phyloP scores from a whole-genome alignment of 2,329 filamentous ascomycete genomes.

The Chalaropsis ovoidea region DNA sequence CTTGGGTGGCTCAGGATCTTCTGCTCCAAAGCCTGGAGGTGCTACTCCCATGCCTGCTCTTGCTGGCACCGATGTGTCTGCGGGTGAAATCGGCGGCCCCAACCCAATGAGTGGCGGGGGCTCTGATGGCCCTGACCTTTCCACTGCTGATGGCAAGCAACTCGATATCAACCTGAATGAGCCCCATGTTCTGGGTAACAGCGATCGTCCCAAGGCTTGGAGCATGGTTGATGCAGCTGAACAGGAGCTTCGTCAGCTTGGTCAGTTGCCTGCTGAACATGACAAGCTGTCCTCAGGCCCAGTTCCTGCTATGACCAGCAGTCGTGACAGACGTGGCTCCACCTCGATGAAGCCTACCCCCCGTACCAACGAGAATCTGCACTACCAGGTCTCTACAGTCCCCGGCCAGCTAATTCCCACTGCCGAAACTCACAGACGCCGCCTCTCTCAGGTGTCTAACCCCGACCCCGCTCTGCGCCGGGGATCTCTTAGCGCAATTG shows the following conservation, averaged over 20 bases:
- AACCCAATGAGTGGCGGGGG: not conserved
- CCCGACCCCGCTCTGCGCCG: constrained; percentile 9
- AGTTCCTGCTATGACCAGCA: not conserved
- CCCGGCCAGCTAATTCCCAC: constrained; percentile 23
- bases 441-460: constrained; percentile 16
- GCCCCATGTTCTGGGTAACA: constrained; percentile 19
- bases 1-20: not conserved
- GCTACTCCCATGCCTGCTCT: constrained; percentile 5
- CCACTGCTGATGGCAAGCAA: constrained; percentile 3
- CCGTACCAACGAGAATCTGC: constrained; percentile 15
- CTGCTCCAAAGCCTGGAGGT: not conserved
- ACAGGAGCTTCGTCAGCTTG: constrained; percentile 43
- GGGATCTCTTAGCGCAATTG: not conserved
- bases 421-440: constrained; percentile 17
- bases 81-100: not conserved
- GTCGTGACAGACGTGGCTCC: constrained; percentile 16
- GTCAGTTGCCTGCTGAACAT: constrained; percentile 20
- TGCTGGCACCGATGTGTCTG: not conserved
- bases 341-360: constrained; percentile 15
- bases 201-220: constrained; percentile 23
- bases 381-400: constrained; percentile 19
- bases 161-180: constrained; percentile 22
- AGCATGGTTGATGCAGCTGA: constrained; percentile 45
- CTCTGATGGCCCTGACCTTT: constrained; percentile 5
- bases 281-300: not conserved